phyloP scores from a whole-genome alignment of 306 rosid genomes.

The Cucurbita maxima region DNA sequence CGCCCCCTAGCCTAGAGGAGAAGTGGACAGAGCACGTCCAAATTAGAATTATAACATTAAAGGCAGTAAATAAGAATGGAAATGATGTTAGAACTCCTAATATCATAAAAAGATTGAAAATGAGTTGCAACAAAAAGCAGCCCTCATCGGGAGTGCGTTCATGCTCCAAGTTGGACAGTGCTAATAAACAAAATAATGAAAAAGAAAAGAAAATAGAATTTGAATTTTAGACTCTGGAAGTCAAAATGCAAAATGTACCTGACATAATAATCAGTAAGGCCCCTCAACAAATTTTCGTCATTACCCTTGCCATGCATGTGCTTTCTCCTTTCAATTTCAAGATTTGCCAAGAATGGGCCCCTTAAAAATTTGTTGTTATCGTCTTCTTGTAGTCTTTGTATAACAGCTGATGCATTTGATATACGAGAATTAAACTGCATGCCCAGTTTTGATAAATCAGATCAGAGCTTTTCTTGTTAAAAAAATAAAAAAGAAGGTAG shows the following conservation, averaged over 20 bases:
- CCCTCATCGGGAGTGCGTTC: background rate
- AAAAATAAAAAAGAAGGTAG: background rate
- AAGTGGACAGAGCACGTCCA: background rate
- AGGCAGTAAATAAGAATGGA: background rate
- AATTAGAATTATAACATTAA: background rate
- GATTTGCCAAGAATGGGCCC: constrained; percentile 66
- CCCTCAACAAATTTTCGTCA: constrained; percentile 44
- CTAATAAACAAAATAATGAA: background rate
- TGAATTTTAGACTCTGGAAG: background rate
- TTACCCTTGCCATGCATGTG: constrained; percentile 51
- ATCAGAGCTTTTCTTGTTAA: background rate
- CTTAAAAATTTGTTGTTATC: constrained; percentile 29
- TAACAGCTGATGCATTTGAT: constrained; percentile 50
- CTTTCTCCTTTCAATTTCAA: constrained; percentile 84
- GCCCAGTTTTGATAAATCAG: constrained; percentile 12
- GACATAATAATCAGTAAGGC: constrained; percentile 44
- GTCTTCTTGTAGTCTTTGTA: constrained; percentile 48
- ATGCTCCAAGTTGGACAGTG: background rate
- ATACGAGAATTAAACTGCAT: constrained; percentile 80
- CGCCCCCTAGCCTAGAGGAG: background rate
- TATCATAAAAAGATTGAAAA: background rate
- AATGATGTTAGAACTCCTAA: background rate
- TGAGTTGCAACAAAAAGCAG: background rate
- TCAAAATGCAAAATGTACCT: constrained; percentile 27
- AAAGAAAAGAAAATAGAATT: background rate